Conservation (phyloP, 2,329 filamentous ascomycete genomes). For the Botrytis pseudocinerea region DNA sequence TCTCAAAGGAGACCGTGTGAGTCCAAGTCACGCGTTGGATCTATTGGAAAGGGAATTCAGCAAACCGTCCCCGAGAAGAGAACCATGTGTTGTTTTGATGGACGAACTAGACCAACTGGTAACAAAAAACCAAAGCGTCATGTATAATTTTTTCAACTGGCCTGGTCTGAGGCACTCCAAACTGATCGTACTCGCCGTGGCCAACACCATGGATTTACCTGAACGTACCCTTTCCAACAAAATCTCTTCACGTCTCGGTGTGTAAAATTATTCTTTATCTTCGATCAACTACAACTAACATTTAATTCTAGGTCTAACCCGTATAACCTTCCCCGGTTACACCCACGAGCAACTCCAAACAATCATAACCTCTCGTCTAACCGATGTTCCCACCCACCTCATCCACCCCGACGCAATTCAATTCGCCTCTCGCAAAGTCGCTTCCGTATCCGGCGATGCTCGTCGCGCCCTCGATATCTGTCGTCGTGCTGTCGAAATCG, state of each 20-base stretch:
- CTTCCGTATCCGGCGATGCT: slow-evolving; percentile 92
- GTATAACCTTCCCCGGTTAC: slow-evolving; percentile 96
- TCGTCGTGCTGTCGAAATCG: slow-evolving; percentile 89
- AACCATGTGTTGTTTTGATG: slow-evolving; percentile 97
- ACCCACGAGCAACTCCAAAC: slow-evolving; percentile 96
- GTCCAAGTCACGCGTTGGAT: slow-evolving; percentile 86
- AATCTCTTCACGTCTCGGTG: slow-evolving; percentile 81
- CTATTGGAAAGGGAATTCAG: slow-evolving; percentile 91
- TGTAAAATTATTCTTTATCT: background rate
- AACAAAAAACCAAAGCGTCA: slow-evolving; percentile 98
- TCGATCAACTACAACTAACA: slow-evolving; percentile 25
- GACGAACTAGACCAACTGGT: slow-evolving; percentile 97
- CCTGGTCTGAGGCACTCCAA: slow-evolving; percentile 86
- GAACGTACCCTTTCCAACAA: slow-evolving; percentile 97
- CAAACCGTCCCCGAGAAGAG: slow-evolving; percentile 82
- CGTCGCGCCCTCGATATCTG: slow-evolving; percentile 93
- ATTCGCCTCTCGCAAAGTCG: slow-evolving; percentile 94
- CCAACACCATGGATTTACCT: slow-evolving; percentile 98
- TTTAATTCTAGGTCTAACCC: slow-evolving; percentile 63
- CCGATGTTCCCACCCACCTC: slow-evolving; percentile 83
- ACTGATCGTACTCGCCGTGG: slow-evolving; percentile 93
- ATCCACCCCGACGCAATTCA: slow-evolving; percentile 93
- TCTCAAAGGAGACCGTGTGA: slow-evolving; percentile 87
- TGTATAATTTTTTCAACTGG: slow-evolving; percentile 99
- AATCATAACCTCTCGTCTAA: slow-evolving; percentile 92